Conservation (phyloP, 2,329 filamentous ascomycete genomes). For the Aureobasidium namibiae region DNA sequence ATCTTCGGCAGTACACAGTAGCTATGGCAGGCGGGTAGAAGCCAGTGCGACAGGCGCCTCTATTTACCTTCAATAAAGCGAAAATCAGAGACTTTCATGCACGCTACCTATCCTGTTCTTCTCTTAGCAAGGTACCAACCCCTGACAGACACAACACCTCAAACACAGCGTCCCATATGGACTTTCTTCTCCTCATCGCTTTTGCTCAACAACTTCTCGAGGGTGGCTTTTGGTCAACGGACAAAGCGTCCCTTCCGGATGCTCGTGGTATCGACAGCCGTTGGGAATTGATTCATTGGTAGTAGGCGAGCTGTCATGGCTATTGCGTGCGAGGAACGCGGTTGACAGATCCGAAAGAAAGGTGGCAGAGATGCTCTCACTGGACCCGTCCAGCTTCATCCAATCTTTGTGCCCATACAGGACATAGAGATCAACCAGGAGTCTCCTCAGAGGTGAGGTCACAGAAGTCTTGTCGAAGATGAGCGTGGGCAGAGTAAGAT, state of each 20-base stretch:
- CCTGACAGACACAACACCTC: too few species aligned
- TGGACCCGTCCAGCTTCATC: background rate
- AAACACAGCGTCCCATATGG: too few species aligned
- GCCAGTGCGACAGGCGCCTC: too few species aligned
- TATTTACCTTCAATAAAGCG: too few species aligned
- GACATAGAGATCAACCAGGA: constrained; percentile 17
- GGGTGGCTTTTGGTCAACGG: background rate
- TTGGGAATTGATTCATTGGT: background rate
- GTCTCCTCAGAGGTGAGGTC: constrained; percentile 8
- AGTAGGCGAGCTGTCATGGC: background rate
- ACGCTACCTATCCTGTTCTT: too few species aligned
- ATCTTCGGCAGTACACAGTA: too few species aligned
- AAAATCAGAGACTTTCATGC: too few species aligned
- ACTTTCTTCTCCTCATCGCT: too few species aligned
- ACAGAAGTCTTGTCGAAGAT: constrained; percentile 15
- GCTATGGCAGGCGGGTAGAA: too few species aligned
- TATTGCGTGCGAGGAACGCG: background rate
- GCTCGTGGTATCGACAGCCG: background rate
- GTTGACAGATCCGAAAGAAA: background rate
- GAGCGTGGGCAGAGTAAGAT: background rate
- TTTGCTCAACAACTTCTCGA: background rate
- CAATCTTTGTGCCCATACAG: background rate
- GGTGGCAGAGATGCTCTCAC: background rate
- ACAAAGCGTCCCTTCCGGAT: background rate
- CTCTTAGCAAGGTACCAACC: too few species aligned